Base-by-base conservation (phyloP, 768 basidiomycete genomes). In the Tulasnella sp. region DNA sequence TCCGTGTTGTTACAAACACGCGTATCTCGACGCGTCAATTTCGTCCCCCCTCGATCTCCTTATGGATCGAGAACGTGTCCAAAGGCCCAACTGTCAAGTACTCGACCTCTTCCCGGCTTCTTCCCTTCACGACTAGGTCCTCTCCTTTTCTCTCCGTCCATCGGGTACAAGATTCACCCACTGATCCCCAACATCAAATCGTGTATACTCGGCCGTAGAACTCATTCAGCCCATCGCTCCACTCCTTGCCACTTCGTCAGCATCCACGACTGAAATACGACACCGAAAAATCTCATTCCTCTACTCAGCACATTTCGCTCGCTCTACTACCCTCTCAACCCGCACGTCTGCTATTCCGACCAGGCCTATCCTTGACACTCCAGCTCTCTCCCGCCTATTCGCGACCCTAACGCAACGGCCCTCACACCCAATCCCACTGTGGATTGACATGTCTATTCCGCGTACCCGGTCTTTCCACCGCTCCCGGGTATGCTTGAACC, bases 181-280 rank as follows among this genome's bases (percentile, higher is more conserved):
- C 12, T 37, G 7, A 14, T 42, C 40, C 9, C 46, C 18, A 40
- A 40, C 18, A 58, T 77, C 46, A 12, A n/a, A 20, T 31, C 76
- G 46, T 80, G 72, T 34, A 73, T 34, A 42, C 79, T 72, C 75
- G 24, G 42, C 80, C 40, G 24, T 46, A 73, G 81, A 82, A 28
- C 69, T 82, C 58, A 9, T 82, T 31, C 82, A 82, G 28, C 73
- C 31, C 81, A 82, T 82, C 72, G 81, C 81, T 42, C 69, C 46
- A 60, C 60, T 77, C 50, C 40, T 72, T 24, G 79, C 72, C 79
- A 73, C 60, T 34, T 18, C 6, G 28, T 37, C n/a, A 42, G 12
- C 31, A 69, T 48, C 28, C 60, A 41, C 18, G 54, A 54, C 54
- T 46, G 81, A 34, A 75, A 16, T 81, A 48, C 81, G 81, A 37